These are phyloP conservation scores for Pseudopyricularia cyperi DNA, from an alignment of 2,329 filamentous ascomycete genomes.

Conservation along the genomic window DNA sequence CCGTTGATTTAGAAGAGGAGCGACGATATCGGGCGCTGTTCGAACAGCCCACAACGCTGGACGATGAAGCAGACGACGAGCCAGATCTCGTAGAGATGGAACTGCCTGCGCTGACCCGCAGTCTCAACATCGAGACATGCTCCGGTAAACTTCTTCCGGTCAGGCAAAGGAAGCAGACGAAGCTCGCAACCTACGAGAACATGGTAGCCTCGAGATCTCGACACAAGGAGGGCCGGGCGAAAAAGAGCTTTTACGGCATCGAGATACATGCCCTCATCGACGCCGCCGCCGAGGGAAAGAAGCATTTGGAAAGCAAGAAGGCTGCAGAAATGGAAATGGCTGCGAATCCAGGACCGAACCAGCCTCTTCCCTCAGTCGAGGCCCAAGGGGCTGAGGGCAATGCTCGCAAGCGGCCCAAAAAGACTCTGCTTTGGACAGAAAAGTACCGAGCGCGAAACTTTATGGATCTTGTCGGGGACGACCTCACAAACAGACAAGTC, in stretches of 20 bases:
- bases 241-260: conserved; percentile 78
- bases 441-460: conserved; percentile 92
- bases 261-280: conserved; percentile 78
- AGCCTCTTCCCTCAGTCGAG: conserved; percentile 30
- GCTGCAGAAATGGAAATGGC: neutral
- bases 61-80: neutral
- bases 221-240: conserved; percentile 54
- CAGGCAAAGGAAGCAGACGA: conserved; percentile 34
- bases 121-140: conserved; percentile 25
- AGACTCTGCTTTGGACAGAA: conserved; percentile 76
- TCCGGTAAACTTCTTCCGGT: conserved; percentile 44
- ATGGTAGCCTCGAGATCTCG: conserved; percentile 56
- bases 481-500: conserved; percentile 81
- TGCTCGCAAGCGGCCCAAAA: conserved; percentile 26
- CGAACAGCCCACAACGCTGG: neutral
- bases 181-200: conserved; percentile 45
- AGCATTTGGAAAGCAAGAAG: conserved; percentile 19
- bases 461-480: conserved; percentile 86
- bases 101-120: neutral
- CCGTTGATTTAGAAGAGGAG: neutral
- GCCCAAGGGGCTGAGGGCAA: conserved; percentile 4
- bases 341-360: conserved; percentile 7
- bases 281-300: conserved; percentile 48
- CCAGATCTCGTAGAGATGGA: neutral
- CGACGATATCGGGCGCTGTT: conserved; percentile 1